phyloP scores from a whole-genome alignment of 1,284 basidiomycete genomes.

The Rhizoctonia solani region DNA sequence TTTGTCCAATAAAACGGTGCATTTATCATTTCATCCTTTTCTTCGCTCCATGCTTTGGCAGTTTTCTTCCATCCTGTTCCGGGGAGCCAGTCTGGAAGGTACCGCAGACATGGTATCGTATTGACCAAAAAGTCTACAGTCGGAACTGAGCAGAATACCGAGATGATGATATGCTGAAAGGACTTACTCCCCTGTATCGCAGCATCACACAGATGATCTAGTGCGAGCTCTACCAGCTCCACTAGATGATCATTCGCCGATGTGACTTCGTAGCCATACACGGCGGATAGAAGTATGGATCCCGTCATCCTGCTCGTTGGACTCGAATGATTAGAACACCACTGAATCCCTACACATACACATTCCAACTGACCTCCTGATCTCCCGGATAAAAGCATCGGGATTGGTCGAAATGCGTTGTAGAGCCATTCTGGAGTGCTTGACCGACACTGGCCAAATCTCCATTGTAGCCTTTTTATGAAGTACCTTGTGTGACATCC shows the following conservation, averaged over 20 bases:
- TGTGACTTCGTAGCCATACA: conserved; percentile 22
- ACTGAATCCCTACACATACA: no score
- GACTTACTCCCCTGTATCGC: conserved; percentile 19
- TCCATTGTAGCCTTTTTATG: conserved; percentile 7
- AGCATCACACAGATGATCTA: conserved; percentile 5
- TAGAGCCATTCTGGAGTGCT: conserved; percentile 8
- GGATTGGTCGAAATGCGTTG: background rate
- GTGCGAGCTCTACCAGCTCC: conserved; percentile 1
- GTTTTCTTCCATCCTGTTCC: conserved; percentile 35
- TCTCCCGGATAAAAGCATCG: background rate
- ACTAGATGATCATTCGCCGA: conserved; percentile 2
- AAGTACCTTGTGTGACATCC: conserved; percentile 3
- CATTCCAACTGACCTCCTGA: conserved; percentile 7
- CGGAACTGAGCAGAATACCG: background rate
- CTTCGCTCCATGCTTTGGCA: conserved; percentile 22
- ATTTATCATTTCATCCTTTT: conserved; percentile 13
- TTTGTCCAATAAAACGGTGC: conserved; percentile 22
- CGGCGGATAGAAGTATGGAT: conserved; percentile 1
- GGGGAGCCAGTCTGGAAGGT: conserved; percentile 35
- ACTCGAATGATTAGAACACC: no score
- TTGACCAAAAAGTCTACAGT: conserved; percentile 20
- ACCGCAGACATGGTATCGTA: conserved; percentile 19
- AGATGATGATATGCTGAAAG: background rate
- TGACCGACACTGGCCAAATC: background rate
- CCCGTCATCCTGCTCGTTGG: conserved; percentile 31